Base-by-base conservation (phyloP, 208 protist species). In the Spongospora subterranea region DNA sequence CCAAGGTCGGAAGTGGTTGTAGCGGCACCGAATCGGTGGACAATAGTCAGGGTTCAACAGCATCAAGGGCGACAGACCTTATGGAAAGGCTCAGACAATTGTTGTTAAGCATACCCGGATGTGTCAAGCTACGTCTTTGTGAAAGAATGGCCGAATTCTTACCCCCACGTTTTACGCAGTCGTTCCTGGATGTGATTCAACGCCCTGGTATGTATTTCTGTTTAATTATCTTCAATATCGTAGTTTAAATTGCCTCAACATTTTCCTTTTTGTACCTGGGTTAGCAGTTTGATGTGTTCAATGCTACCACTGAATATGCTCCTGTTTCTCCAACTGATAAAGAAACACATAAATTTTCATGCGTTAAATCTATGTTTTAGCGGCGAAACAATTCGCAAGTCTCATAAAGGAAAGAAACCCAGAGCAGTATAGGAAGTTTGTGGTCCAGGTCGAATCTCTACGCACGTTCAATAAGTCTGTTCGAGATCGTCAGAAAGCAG, bases 71-170 rank as follows among this genome's bases (percentile, higher is more conserved):
- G 54, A 65, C 20, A 17, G 29, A 65, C 29, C 54, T 65, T 17
- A 65, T 65, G 17, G 54, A 65, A 65, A 65, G 29, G 54, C 54
- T 65, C 29, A 17, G 54, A 65, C 54, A 65, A 65, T 29, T 65
- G 20, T 29, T 65, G 17, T 29, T 32, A 29, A 29, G 20, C 20
- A 65, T 65, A 17, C 54, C 54, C 29, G 54, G 54, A 32, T 29
- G 29, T 65, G 20, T 32, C 20, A 65, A 29, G 17, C 54, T 65
- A 17, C 54, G 29, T 32, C 54, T 65, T 17, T 65, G 54, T 65
- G 54, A 65, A 29, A 65, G 54, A 65, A 65, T 65, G 54, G 54
- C 54, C 54, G 20, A 17, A 29, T 65, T 65, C 54, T 65, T 65
- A 29, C 54, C 54, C 29, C 20, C 17, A 29, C 54, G 54, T 32